phyloP scores from a whole-genome alignment of 2,329 filamentous ascomycete species.

The Colletotrichum liriopes region DNA sequence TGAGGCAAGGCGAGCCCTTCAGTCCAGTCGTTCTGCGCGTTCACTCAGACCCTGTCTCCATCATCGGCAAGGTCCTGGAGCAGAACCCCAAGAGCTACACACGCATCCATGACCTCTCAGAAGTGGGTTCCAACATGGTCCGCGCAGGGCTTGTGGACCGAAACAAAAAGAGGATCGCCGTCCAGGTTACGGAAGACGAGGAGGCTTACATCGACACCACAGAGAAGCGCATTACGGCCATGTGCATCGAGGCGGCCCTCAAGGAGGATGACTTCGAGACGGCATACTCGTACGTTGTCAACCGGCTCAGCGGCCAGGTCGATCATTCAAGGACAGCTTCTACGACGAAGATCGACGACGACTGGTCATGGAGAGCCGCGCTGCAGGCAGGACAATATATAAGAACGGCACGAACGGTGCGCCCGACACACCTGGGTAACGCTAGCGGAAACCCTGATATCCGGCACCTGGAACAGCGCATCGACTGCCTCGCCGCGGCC shows the following conservation, averaged over 20 bases:
- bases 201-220: constrained; percentile 53
- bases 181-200: constrained; percentile 46
- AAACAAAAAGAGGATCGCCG: constrained; percentile 48
- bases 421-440: constrained; percentile 73
- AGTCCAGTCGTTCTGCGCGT: constrained; percentile 85
- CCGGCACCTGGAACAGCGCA: constrained; percentile 83
- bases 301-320: constrained; percentile 68
- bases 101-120: constrained; percentile 79
- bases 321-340: constrained; percentile 46
- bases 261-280: constrained; percentile 88
- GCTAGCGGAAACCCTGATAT: constrained; percentile 74
- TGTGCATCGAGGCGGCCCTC: constrained; percentile 85
- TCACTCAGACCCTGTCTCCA: constrained; percentile 80
- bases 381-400: constrained; percentile 84
- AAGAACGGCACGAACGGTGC: constrained; percentile 66
- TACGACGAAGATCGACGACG: constrained; percentile 60
- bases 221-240: constrained; percentile 80
- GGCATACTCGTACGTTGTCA: constrained; percentile 87
- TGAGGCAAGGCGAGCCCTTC: constrained; percentile 86
- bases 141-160: constrained; percentile 67
- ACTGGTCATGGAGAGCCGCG: constrained; percentile 85
- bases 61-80: constrained; percentile 81
- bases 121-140: constrained; percentile 78
- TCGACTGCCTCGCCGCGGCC: constrained; percentile 84
- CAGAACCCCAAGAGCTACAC: constrained; percentile 84